Base-by-base conservation (phyloP, 176 grass and related monocot genomes). In the Musa acuminata region DNA sequence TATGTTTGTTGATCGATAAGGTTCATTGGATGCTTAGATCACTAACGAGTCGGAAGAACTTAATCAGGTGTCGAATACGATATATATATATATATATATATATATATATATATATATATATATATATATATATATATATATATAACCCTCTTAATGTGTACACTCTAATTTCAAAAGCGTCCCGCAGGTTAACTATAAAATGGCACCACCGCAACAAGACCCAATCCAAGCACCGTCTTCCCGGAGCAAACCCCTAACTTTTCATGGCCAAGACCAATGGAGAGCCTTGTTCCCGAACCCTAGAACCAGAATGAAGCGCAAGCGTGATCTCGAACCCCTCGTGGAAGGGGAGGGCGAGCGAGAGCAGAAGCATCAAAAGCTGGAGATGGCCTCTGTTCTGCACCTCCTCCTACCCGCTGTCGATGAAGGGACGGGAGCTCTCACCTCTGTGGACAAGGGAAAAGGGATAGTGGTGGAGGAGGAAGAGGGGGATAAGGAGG, bases 401-500 rank as follows among this genome's bases (percentile, higher is more conserved):
- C 48, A n/a, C 17, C 26, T 72, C 49, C 49, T 35, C 29, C 29
- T 3, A 2, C 10, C 19, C 8, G 19, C 1, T 8, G 16, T 11
- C 43, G 70, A 13, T n/a, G 3, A 22, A 27, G n/a, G 77, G 80
- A 75, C 13, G 67, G 85, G 55, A 27, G 77, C 11, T 10, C 73
- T 80, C n/a, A 25, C 66, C 9, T 65, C 83, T 1, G 78, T 67
- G 49, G 80, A 85, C 75, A 88, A 88, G 80, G 89, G 85, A 27
- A 91, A 91, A 74, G 89, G 89, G 3, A 88, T 87, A 85, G 85
- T 88, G 83, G 82, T 91, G 23, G 59, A 83, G 19, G 85, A 80
- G 53, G 84, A 90, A 24, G 84, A 21, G 55, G 74, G 9, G 13
- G 9, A 53, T 6, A 43, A 75, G 14, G 72, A 67, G 49, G 50